Conservation (phyloP, 2,329 filamentous ascomycete genomes). For the Leptosphaerulina australis region DNA sequence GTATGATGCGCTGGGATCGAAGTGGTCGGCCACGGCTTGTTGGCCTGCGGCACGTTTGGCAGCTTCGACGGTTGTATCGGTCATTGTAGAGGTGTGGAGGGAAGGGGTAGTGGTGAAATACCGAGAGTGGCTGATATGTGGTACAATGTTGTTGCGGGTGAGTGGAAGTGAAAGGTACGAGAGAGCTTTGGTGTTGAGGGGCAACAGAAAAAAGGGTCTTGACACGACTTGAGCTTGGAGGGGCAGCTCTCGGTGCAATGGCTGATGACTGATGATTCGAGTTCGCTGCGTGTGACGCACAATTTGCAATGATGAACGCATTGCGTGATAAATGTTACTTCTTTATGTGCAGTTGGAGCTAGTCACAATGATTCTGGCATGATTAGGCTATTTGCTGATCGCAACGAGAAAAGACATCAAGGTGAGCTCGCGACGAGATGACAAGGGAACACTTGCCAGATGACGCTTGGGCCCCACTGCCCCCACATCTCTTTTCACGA, state of each 20-base stretch:
- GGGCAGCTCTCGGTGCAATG: constrained; percentile 24
- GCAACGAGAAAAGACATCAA: constrained; percentile 11
- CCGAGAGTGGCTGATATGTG: not conserved
- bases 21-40: constrained; percentile 74
- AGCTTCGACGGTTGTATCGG: constrained; percentile 61
- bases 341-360: constrained; percentile 1
- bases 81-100: constrained; percentile 31
- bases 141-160: not conserved
- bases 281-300: constrained; percentile 24
- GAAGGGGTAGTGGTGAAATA: constrained; percentile 14
- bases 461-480: constrained; percentile 6
- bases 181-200: constrained; percentile 14
- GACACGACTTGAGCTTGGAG: constrained; percentile 25
- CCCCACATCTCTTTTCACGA: constrained; percentile 5
- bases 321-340: not conserved
- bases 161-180: constrained; percentile 1
- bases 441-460: constrained; percentile 9
- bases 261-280: constrained; percentile 40
- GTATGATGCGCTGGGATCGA: constrained; percentile 65
- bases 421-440: constrained; percentile 8
- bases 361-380: not conserved
- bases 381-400: constrained; percentile 14
- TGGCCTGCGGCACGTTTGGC: constrained; percentile 78
- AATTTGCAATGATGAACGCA: constrained; percentile 7
- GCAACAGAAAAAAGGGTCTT: constrained; percentile 5